Evolutionary conservation across 2,329 filamentous ascomycete species (phyloP), one percentile per base, ranked within the genome.

Genomic region (Blastomyces silverae): DNA sequence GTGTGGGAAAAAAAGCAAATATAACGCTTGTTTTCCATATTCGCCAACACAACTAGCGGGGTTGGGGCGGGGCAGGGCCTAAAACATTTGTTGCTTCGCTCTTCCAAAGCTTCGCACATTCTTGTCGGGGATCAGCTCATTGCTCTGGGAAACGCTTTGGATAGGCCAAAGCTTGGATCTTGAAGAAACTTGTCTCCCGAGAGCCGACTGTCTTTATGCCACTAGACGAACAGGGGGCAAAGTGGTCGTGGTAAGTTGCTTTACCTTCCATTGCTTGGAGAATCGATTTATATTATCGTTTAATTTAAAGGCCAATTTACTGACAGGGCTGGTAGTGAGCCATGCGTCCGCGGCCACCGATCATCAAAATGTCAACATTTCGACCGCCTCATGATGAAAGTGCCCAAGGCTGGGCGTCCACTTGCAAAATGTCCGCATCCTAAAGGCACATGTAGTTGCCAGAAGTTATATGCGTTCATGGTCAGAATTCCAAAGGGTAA

Each of bases 331-430:
- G 13, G 57, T 53, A 81, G 79, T 66, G 79, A 81, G 67, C 79
- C 79, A 69, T 81, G 79, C 66, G 79, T 81, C 68, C 77, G 79
- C 64, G 79, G 79, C 22, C 79, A 81, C 70, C 76, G 79, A 62
- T 81, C 79, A 28, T 80, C 79, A 65, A 81, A 81, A 78, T 81
- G 79, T 60, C 76, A 77, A 64, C 79, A 82, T 68, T 79, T 77
- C 62, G 79, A 81, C 66, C 74, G 80, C 66, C 72, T 81, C 48
- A 80, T 82, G 77, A 78, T 81, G 70, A 79, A 80, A 70, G 79
- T 82, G 28, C 78, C 79, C 37, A 81, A 80, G 64, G 79, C 80
- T 25, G 80, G 80, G 15, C 75, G 80, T 22, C 80, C 80, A 22
- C 73, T 81, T 28, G 76, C 78, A 42, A 79, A 79, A 70, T 82